Percentiles rank a stretch among this genome's conserved stretches.
phyloP scores from a whole-genome alignment of 1,284 basidiomycete species.

The Malassezia vespertilionis region DNA sequence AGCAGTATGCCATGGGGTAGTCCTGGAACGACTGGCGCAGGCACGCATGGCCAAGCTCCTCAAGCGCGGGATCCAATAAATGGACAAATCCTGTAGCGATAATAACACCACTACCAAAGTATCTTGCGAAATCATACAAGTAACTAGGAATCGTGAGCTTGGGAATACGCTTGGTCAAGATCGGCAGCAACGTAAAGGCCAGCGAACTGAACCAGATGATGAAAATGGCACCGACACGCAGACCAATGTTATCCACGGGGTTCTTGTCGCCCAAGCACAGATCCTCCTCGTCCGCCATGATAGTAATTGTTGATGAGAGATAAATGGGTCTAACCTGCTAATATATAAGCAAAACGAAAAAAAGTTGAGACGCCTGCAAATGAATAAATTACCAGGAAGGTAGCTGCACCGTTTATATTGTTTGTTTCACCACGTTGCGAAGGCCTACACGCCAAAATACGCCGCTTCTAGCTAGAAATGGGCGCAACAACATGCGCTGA shows the following conservation, averaged over 20 bases:
- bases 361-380: no score
- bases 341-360: no score
- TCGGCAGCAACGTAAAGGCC: slow-evolving; percentile 69
- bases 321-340: not conserved
- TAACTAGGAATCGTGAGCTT: slow-evolving; percentile 38
- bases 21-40: slow-evolving; percentile 28
- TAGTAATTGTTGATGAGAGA: not conserved
- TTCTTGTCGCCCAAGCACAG: slow-evolving; percentile 3
- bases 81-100: slow-evolving; percentile 64
- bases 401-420: no score
- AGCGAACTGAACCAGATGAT: slow-evolving; percentile 58
- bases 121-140: slow-evolving; percentile 63
- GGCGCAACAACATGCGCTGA: no score
- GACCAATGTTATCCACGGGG: slow-evolving; percentile 19
- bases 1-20: slow-evolving; percentile 38
- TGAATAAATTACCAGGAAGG: no score
- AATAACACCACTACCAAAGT: slow-evolving; percentile 64
- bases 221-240: slow-evolving; percentile 67
- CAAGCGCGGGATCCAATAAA: slow-evolving; percentile 32
- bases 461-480: no score
- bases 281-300: slow-evolving; percentile 3
- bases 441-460: no score
- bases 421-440: no score
- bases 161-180: slow-evolving; percentile 58
- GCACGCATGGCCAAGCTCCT: slow-evolving; percentile 32